Evolutionary conservation across 495 filamentous ascomycete genomes (phyloP).

Genomic region (Daldinia bambusicola): DNA sequence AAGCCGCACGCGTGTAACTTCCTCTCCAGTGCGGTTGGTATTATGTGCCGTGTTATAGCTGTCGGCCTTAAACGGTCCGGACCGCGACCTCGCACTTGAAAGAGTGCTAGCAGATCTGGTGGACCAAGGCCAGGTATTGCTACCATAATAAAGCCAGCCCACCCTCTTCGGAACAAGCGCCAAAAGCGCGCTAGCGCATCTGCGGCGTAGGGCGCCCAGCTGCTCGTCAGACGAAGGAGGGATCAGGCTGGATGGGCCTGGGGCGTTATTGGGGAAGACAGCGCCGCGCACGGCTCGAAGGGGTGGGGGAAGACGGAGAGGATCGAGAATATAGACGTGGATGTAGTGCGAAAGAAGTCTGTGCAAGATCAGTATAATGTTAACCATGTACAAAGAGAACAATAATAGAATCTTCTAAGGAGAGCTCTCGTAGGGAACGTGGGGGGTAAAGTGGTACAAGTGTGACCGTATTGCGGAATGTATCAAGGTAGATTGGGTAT

Average conservation of each 20-base stretch:
- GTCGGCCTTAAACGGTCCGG: conserved; percentile 45
- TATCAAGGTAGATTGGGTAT: conserved; percentile 35
- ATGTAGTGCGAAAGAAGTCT: conserved; percentile 82
- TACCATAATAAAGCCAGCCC: conserved; percentile 63
- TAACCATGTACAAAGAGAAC: conserved; percentile 38
- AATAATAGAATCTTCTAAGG: conserved; percentile 47
- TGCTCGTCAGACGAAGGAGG: conserved; percentile 60
- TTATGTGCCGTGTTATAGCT: conserved; percentile 43
- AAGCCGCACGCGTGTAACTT: conserved; percentile 45
- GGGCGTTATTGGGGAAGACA: conserved; percentile 82
- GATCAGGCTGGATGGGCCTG: conserved; percentile 57
- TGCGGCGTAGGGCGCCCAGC: conserved; percentile 58
- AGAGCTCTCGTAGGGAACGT: conserved; percentile 32
- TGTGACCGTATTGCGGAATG: conserved; percentile 37
- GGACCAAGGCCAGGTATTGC: conserved; percentile 43
- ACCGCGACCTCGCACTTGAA: conserved; percentile 42
- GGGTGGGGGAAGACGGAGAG: conserved; percentile 74
- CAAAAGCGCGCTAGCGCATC: conserved; percentile 64
- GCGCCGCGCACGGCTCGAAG: conserved; percentile 76
- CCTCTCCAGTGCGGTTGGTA: conserved; percentile 44
- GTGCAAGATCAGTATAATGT: conserved; percentile 50
- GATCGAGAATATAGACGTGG: conserved; percentile 69
- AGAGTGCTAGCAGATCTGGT: conserved; percentile 38
- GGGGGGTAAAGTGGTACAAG: conserved; percentile 40
- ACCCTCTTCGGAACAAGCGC: conserved; percentile 61